A percentile compares a stretch with the other conserved stretches of the same genome.
Conservation (phyloP, 331 rosid genomes). For the Stylosanthes scabra region DNA sequence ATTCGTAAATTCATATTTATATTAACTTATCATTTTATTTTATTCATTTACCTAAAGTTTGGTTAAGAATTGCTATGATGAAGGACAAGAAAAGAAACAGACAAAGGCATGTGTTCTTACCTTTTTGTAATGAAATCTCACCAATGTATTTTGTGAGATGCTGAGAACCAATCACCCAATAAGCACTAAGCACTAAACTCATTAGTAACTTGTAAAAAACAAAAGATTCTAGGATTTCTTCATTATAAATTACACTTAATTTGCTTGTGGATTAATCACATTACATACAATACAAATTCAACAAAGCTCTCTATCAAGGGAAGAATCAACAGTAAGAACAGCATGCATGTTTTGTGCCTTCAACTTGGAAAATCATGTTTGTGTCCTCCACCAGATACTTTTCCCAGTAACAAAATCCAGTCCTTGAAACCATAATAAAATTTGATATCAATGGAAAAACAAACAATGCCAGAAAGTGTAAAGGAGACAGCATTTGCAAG, state of each 20-base stretch:
- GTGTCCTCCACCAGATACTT: conserved; percentile 9
- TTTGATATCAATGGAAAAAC: background rate
- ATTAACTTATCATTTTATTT: background rate
- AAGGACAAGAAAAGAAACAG: background rate
- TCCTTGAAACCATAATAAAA: conserved; percentile 22
- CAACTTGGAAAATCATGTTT: background rate
- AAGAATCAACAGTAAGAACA: background rate
- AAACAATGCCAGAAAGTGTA: conserved; percentile 7
- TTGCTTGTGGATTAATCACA: background rate
- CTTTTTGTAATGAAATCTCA: background rate
- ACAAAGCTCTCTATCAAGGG: conserved; percentile 18
- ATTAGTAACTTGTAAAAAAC: background rate
- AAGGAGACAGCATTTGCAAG: background rate
- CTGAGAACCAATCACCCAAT: no score
- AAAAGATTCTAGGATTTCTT: background rate
- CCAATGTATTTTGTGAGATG: no score
- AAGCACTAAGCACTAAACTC: no score
- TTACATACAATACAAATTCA: conserved; percentile 10
- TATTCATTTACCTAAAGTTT: background rate
- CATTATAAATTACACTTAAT: conserved; percentile 1
- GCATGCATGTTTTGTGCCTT: background rate
- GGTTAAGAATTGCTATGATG: background rate
- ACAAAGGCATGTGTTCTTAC: background rate
- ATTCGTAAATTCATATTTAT: background rate
- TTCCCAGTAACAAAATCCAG: background rate